phyloP scores from a whole-genome alignment of 208 protist genomes.

The Wallacemonas sp. region DNA sequence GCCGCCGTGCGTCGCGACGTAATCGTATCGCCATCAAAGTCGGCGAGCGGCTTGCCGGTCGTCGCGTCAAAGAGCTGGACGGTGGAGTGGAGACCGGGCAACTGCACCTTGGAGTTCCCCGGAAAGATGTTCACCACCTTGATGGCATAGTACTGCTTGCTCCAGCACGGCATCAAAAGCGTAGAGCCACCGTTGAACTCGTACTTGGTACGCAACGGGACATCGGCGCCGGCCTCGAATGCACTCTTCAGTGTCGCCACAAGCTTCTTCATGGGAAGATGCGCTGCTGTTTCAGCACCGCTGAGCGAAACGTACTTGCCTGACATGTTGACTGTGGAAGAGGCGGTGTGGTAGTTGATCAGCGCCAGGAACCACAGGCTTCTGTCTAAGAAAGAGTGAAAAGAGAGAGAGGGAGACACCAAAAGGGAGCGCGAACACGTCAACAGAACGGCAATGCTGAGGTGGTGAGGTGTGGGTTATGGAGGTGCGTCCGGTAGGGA shows the following conservation, averaged over 20 bases:
- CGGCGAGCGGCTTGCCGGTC: slow-evolving; percentile 11
- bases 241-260: neutral
- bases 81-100: slow-evolving; percentile 13
- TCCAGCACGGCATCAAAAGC: slow-evolving; percentile 12
- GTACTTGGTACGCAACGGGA: slow-evolving; percentile 8
- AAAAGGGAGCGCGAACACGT: too few species aligned
- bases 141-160: slow-evolving; percentile 13
- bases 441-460: too few species aligned
- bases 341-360: too few species aligned
- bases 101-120: slow-evolving; percentile 1
- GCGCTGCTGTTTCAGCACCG: neutral
- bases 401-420: too few species aligned
- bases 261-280: neutral
- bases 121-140: slow-evolving; percentile 23
- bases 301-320: neutral
- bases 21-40: slow-evolving; percentile 13
- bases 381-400: too few species aligned
- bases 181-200: slow-evolving; percentile 6
- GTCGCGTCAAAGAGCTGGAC: slow-evolving; percentile 8
- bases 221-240: neutral
- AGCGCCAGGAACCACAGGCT: too few species aligned
- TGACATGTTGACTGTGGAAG: too few species aligned
- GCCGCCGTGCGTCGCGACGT: slow-evolving; percentile 11
- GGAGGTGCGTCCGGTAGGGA: too few species aligned
- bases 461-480: too few species aligned